These are phyloP conservation scores for Gossypium stocksii DNA, from an alignment of 345 rosid genomes.

Conservation along the genomic window DNA sequence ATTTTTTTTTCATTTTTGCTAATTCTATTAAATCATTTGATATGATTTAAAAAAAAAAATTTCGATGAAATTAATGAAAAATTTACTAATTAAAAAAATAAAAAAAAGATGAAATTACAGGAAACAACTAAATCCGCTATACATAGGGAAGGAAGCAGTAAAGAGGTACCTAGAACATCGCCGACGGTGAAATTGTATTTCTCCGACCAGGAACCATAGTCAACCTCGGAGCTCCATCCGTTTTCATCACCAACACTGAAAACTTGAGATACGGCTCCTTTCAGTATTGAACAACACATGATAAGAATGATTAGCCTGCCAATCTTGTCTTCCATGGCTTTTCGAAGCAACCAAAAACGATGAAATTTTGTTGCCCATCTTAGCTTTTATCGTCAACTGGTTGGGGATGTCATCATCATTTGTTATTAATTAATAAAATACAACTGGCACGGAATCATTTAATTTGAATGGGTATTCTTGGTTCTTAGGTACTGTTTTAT, in stretches of 20 bases:
- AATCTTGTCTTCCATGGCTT: conserved; percentile 7
- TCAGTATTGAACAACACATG: conserved; percentile 9
- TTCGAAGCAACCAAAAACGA: background rate
- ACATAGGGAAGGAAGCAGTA: background rate
- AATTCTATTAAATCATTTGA: too few species aligned
- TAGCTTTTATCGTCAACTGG: background rate
- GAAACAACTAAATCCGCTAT: too few species aligned
- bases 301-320: background rate
- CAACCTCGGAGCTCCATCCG: conserved; percentile 30
- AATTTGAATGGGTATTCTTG: background rate
- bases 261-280: conserved; percentile 27
- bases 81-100: too few species aligned
- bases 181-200: conserved; percentile 43
- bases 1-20: too few species aligned
- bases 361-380: background rate
- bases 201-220: conserved; percentile 39
- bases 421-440: background rate
- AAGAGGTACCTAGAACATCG: conserved; percentile 42
- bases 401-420: background rate
- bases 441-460: background rate
- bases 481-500: background rate
- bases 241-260: conserved; percentile 41
- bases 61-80: too few species aligned
- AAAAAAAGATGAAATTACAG: too few species aligned
- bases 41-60: too few species aligned